Evolutionary conservation across 2,329 filamentous ascomycete genomes (phyloP), one percentile per base, ranked within the genome.

Genomic region (Nemania sp.): DNA sequence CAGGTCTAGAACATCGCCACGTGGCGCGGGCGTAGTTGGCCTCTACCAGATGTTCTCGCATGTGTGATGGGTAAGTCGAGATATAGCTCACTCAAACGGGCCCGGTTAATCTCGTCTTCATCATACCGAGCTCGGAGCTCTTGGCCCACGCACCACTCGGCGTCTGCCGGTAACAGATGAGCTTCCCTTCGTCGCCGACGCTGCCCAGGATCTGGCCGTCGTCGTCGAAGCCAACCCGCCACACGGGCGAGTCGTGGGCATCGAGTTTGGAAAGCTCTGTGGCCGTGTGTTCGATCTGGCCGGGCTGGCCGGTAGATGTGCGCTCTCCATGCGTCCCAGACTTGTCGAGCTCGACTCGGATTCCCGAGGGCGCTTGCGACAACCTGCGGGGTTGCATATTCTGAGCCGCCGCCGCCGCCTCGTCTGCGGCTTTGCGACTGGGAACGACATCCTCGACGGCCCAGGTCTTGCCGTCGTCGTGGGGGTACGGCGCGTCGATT

Each of bases 121-220:
- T 79, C 75, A 87, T 83, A 35, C 79, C 79, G 65, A 87, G 72
- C 75, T 87, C 84, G 0, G 83, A 83, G 68, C 84, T 87, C 74
- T 85, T 84, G 0, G 80, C 81, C 85, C 85, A 87, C 9, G 76
- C 69, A 0, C 84, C 84, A 59, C 81, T 81, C 0, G 84, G 83
- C 43, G 78, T 80, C 73, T 87, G 84, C 13, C 86, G 80, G 71
- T 86, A 88, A 63, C 86, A 85, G 68, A 87, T 75, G 60, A 89
- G 70, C 71, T 81, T 84, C 11, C 89, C 90, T 72, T 93, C 90
- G 65, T 94, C 90, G 2, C 90, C 90, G 1, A 90, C 90, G 42
- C 87, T 90, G 1, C 90, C 87, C 7, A 94, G 78, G 12, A 93
- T 82, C 73, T 91, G 89, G 4, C 89, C 89, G 77, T 86, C 81